Base-by-base conservation (phyloP, 106 monocot species). In the Apostasia ramifera region DNA sequence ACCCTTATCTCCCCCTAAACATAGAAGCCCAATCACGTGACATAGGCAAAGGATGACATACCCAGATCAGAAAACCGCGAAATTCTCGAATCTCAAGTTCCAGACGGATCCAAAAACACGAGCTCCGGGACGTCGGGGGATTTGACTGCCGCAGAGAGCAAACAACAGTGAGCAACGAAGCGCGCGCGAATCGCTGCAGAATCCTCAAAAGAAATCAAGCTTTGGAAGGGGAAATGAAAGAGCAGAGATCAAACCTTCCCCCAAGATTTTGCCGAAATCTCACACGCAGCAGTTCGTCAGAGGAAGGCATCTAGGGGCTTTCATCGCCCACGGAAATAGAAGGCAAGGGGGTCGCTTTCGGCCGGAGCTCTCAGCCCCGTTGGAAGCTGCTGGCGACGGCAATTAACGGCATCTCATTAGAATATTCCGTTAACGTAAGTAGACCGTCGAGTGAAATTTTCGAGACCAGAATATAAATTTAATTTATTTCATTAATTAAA, bases 341-440 rank as follows among this genome's bases (percentile, higher is more conserved):
- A 57, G 37, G n/a, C 57, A 37, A 57, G 4, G 8, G 40, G 8
- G 40, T 59, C 59, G 59, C 59, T 59, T 59, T 59, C 59, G 8
- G 59, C 59, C 59, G 59, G 59, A 59, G 59, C 59, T 59, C 59
- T 40, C 59, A 59, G 6, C 59, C 14, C 3, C 56, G 5, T 26
- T 59, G 59, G 59, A 59, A 59, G 59, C 59, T 39, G 8, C 40
- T 59, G 7, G 59, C 40, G 59, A 41, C 59, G 59, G 59, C 59
- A 5, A 40, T 40, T 59, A 59, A 59, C 59, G 59, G 59, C 59
- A 59, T 59, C 59, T 59, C 8, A 40, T 40, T 8, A 59, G 40
- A 59, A 59, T 59, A 59, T 59, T 59, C 59, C 40, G 59, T 40
- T 37, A 57, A 6, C 57, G 26, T 26, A 26, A 0, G 26, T 26